Conservation (phyloP, 2,329 filamentous ascomycete species). For the Fusarium sp. region DNA sequence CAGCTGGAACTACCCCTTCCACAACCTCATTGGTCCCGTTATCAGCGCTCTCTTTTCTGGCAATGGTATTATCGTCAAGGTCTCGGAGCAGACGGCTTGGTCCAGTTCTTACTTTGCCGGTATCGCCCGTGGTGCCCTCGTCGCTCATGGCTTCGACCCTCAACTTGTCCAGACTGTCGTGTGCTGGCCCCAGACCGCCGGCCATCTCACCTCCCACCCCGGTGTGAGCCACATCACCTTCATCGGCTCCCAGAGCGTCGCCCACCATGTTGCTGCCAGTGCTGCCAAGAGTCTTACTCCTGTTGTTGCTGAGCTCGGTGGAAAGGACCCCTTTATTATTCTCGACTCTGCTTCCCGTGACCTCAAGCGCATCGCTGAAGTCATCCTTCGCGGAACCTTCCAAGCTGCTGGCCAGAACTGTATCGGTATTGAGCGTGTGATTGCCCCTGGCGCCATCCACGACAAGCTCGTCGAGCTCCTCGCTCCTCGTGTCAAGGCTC, state of each 20-base stretch:
- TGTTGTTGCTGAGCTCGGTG: slow-evolving; percentile 88
- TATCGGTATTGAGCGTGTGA: slow-evolving; percentile 93
- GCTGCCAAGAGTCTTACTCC: slow-evolving; percentile 88
- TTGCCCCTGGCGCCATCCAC: slow-evolving; percentile 80
- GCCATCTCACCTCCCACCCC: slow-evolving; percentile 83
- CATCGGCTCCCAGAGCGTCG: slow-evolving; percentile 88
- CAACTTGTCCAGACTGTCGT: slow-evolving; percentile 83
- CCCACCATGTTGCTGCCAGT: slow-evolving; percentile 84
- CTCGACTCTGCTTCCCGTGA: slow-evolving; percentile 76
- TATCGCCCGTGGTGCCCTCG: slow-evolving; percentile 79
- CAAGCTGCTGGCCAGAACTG: slow-evolving; percentile 97
- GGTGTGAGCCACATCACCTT: slow-evolving; percentile 90
- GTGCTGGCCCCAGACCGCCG: slow-evolving; percentile 86
- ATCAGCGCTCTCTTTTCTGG: slow-evolving; percentile 91
- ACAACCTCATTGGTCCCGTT: slow-evolving; percentile 91
- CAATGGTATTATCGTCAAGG: slow-evolving; percentile 91
- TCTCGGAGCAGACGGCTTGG: slow-evolving; percentile 96
- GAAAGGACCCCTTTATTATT: slow-evolving; percentile 91
- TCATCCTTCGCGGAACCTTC: slow-evolving; percentile 90
- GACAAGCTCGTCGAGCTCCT: slow-evolving; percentile 73
- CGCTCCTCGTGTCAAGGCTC: slow-evolving; percentile 72
- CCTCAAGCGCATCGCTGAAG: slow-evolving; percentile 76
- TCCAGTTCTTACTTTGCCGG: slow-evolving; percentile 81
- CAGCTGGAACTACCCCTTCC: slow-evolving; percentile 97
- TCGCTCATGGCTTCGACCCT: slow-evolving; percentile 81